Percentiles rank a stretch among this genome's conserved stretches.
Evolutionary conservation across 106 monocot species (phyloP).

Genomic region (Iris macrosiphon): DNA sequence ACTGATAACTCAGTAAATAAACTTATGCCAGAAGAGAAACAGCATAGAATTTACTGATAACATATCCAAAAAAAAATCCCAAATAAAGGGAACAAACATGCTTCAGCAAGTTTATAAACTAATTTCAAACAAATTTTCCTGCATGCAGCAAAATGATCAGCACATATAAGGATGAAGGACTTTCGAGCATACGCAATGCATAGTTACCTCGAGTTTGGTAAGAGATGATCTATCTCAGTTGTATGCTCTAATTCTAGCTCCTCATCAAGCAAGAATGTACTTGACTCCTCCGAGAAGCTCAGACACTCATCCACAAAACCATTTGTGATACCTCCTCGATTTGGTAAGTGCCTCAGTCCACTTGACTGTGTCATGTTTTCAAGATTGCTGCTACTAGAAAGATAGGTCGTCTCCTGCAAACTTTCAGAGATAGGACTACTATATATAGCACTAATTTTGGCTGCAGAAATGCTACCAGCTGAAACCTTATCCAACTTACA

Average conservation of each 20-base stretch:
- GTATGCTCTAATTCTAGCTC: conserved; percentile 67
- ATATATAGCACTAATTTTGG: background rate
- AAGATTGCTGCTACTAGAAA: conserved; percentile 4
- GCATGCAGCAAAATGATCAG: too few species aligned
- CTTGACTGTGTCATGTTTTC: conserved; percentile 7
- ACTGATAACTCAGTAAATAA: too few species aligned
- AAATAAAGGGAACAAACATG: too few species aligned
- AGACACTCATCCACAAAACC: conserved; percentile 23
- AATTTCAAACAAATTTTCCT: too few species aligned
- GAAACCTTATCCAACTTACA: conserved; percentile 4
- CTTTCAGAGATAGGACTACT: conserved; percentile 9
- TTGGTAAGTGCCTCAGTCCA: conserved; percentile 8
- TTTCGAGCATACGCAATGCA: too few species aligned
- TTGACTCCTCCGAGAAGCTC: conserved; percentile 39
- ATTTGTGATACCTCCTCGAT: conserved; percentile 19
- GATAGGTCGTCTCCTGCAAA: conserved; percentile 3
- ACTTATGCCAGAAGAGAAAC: too few species aligned
- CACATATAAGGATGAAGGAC: too few species aligned
- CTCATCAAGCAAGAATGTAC: conserved; percentile 94
- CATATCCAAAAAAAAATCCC: too few species aligned
- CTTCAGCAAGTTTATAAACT: too few species aligned
- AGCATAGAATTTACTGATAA: too few species aligned
- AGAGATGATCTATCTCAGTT: conserved; percentile 19
- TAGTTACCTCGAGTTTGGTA: conserved; percentile 43
- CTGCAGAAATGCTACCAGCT: conserved; percentile 5